These are phyloP conservation scores for Colletotrichum sojae DNA, from an alignment of 2,329 filamentous ascomycete genomes.

Conservation along the genomic window DNA sequence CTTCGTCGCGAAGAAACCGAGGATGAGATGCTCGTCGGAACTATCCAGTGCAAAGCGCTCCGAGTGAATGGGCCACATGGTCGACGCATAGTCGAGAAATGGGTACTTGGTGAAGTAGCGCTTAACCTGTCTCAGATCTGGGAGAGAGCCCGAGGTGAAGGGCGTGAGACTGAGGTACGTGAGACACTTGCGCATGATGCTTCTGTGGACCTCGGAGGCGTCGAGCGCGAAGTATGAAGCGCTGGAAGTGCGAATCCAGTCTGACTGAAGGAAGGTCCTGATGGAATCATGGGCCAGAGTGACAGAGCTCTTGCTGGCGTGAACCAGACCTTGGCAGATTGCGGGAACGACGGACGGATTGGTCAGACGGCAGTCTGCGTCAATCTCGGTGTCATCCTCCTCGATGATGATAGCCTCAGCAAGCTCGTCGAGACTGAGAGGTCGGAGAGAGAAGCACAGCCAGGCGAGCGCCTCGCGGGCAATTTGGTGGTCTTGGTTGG, in stretches of 20 bases:
- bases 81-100: conserved; percentile 41
- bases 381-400: conserved; percentile 43
- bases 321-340: conserved; percentile 44
- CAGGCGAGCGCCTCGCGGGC: conserved; percentile 46
- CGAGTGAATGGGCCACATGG: conserved; percentile 44
- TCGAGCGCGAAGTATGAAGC: conserved; percentile 44
- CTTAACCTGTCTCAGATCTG: not conserved
- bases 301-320: conserved; percentile 31
- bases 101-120: conserved; percentile 34
- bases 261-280: conserved; percentile 42
- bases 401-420: conserved; percentile 47
- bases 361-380: conserved; percentile 45
- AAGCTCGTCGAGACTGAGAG: conserved; percentile 44
- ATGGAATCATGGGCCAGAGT: conserved; percentile 46
- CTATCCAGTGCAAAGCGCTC: conserved; percentile 29
- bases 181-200: conserved; percentile 45
- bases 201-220: conserved; percentile 31
- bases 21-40: conserved; percentile 41
- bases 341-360: conserved; percentile 41
- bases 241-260: conserved; percentile 40
- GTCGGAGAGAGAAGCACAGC: conserved; percentile 46
- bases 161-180: conserved; percentile 41
- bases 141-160: conserved; percentile 41
- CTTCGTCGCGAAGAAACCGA: conserved; percentile 44
- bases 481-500: conserved; percentile 43